A percentile compares a stretch with the other conserved stretches of the same genome.
Conservation (phyloP, 805 yeast species). For the Sungouiella thailandica region DNA sequence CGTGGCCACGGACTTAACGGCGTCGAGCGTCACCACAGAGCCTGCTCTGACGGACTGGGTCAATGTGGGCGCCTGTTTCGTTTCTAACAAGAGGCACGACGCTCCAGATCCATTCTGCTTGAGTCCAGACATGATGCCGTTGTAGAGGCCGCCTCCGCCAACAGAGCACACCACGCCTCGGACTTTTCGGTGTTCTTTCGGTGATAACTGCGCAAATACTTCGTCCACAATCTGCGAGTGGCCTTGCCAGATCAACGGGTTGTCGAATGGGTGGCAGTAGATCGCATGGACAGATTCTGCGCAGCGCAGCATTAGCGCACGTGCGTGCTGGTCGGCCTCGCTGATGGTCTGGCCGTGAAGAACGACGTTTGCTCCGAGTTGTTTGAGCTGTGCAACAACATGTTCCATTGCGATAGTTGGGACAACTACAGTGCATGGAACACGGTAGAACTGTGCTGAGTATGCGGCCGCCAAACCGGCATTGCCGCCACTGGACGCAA, state of each 20-base stretch:
- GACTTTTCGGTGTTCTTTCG: slow-evolving; percentile 18
- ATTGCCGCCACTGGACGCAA: slow-evolving; percentile 53
- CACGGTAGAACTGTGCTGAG: slow-evolving; percentile 34
- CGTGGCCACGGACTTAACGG: slow-evolving; percentile 53
- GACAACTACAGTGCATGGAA: slow-evolving; percentile 56
- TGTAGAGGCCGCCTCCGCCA: slow-evolving; percentile 57
- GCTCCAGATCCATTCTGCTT: slow-evolving; percentile 17
- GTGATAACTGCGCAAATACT: slow-evolving; percentile 25
- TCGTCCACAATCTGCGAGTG: slow-evolving; percentile 39
- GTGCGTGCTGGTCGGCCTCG: slow-evolving; percentile 46
- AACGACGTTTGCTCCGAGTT: slow-evolving; percentile 48
- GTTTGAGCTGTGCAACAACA: slow-evolving; percentile 42
- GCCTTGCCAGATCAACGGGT: slow-evolving; percentile 51
- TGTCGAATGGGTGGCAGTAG: slow-evolving; percentile 53
- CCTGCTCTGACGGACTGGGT: slow-evolving; percentile 45
- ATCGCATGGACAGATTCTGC: slow-evolving; percentile 24
- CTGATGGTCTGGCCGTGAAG: slow-evolving; percentile 43
- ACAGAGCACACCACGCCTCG: slow-evolving; percentile 49
- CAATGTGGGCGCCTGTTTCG: slow-evolving; percentile 59
- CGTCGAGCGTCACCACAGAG: slow-evolving; percentile 38
- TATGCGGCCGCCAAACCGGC: slow-evolving; percentile 54
- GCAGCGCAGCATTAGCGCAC: slow-evolving; percentile 18
- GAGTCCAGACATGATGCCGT: slow-evolving; percentile 47
- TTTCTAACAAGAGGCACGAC: slow-evolving; percentile 46
- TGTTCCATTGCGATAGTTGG: slow-evolving; percentile 45